Percentiles rank a stretch among this genome's conserved stretches.
Evolutionary conservation across 495 filamentous ascomycete species (phyloP).

Genomic region (Astrothelium macrocarpum): DNA sequence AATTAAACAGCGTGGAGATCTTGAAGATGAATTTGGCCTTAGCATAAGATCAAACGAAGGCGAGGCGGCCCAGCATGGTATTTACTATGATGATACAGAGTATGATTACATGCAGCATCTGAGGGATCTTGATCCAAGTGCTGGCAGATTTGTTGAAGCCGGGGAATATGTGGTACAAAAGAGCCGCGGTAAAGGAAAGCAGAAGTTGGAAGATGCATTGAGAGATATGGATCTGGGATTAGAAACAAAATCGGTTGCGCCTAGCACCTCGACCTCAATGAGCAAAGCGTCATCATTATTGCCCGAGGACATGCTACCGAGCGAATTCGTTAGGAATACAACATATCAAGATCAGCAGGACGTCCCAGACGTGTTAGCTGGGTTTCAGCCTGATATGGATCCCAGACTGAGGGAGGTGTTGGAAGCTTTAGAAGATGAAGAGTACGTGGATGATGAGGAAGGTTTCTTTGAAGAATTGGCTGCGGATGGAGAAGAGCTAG

Average conservation of each 20-base stretch:
- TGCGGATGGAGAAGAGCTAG: conserved; percentile 62
- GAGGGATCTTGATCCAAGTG: conserved; percentile 61
- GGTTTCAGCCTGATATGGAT: conserved; percentile 98
- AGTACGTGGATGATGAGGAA: conserved; percentile 79
- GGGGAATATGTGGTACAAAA: conserved; percentile 53
- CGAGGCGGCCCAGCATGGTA: conserved; percentile 85
- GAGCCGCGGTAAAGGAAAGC: conserved; percentile 60
- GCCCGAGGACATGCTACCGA: conserved; percentile 60
- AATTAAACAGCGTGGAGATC: conserved; percentile 56
- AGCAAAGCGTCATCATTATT: conserved; percentile 36
- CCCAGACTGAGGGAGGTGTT: conserved; percentile 83
- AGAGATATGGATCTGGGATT: conserved; percentile 45
- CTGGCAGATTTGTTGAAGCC: conserved; percentile 20
- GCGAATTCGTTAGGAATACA: conserved; percentile 56
- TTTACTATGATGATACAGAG: conserved; percentile 79
- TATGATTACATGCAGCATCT: conserved; percentile 99
- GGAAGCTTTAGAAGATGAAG: conserved; percentile 92
- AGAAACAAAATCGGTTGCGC: conserved; percentile 25
- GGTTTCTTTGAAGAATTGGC: conserved; percentile 70
- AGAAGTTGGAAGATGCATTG: conserved; percentile 74
- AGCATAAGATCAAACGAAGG: conserved; percentile 79
- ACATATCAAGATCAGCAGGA: conserved; percentile 93
- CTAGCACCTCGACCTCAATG: conserved; percentile 19
- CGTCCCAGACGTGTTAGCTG: conserved; percentile 78
- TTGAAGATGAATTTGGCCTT: conserved; percentile 66